Base-by-base conservation (phyloP, 1,284 basidiomycete species). In the Moesziomyces parantarcticus region DNA sequence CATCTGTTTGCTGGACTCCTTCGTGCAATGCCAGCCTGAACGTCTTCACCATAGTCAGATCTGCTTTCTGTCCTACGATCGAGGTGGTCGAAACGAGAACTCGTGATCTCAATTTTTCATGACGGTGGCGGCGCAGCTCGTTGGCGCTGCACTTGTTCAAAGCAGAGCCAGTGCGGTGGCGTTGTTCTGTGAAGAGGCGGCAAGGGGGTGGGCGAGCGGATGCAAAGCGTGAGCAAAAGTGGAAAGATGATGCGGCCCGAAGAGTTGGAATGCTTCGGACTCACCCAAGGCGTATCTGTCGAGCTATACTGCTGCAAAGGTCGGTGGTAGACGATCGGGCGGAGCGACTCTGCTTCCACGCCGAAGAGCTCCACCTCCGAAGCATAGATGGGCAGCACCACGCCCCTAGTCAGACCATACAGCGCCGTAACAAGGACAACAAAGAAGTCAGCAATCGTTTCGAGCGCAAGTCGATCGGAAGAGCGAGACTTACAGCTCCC, bases 261-360 rank as follows among this genome's bases (percentile, higher is more conserved):
- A 29, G 6, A n/a, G 9, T 29, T 2, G 11, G 29, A 5, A 29
- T 5, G 8, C 2, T 6, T 10, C 11, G 29, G 29, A 75, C 74
- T 73, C 42, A 74, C 74, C 77, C 77, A 81, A 18, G 79, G 77
- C 25, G 32, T 53, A 39, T 81, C 79, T 2, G 29, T 29, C 1
- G 10, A 9, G 5, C 49, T 43, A 41, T 81, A 81, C 20, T 54
- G 47, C 46, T 62, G 50, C n/a, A 65, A 23, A 7, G 78, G 78
- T 14, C 77, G 58, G 40, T 68, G 56, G 50, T 79, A 81, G 3
- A 71, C 60, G 2, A 81, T 58, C 1, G 77, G 60, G 20, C 75
- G 62, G 34, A 68, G 23, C 11, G 58, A 26, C 26, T 60, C 61
- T 10, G 67, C 60, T 22, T 64, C 58, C 5, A 64, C 50, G 9